Conservation (phyloP, 1,139 yeast species). For the Pichia sp. region DNA sequence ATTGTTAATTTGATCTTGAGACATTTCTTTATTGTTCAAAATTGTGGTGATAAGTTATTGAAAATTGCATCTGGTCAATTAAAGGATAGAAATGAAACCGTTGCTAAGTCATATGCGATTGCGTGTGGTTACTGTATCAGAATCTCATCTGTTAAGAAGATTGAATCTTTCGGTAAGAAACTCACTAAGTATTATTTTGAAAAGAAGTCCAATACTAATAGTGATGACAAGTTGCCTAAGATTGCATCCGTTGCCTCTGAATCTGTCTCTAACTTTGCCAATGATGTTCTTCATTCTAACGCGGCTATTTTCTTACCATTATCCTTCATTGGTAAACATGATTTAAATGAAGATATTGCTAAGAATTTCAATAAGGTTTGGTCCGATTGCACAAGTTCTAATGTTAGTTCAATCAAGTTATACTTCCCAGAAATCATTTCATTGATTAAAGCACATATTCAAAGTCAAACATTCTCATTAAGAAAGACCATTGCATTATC, state of each 20-base stretch:
- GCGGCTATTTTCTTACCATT: constrained; percentile 73
- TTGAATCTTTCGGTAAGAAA: constrained; percentile 52
- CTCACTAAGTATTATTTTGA: constrained; percentile 63
- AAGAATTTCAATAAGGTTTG: constrained; percentile 63
- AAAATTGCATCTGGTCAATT: constrained; percentile 58
- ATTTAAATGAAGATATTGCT: constrained; percentile 47
- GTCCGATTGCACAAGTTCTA: constrained; percentile 78
- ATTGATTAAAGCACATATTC: constrained; percentile 48
- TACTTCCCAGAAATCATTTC: constrained; percentile 70
- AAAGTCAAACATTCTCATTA: constrained; percentile 59
- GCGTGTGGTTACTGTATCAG: constrained; percentile 81
- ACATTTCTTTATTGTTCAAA: constrained; percentile 51
- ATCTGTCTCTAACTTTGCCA: constrained; percentile 67
- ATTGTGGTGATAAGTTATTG: constrained; percentile 63
- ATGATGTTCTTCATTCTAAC: constrained; percentile 63
- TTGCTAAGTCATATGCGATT: constrained; percentile 73
- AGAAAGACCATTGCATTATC: constrained; percentile 74
- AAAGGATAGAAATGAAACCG: constrained; percentile 68
- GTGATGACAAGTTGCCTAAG: constrained; percentile 33
- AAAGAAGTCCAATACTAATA: constrained; percentile 33
- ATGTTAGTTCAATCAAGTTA: constrained; percentile 65
- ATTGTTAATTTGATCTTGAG: constrained; percentile 62
- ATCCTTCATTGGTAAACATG: constrained; percentile 76
- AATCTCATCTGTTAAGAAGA: constrained; percentile 52
- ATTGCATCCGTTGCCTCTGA: constrained; percentile 65